These are phyloP conservation scores for Calonectria montana DNA, from an alignment of 2,329 filamentous ascomycete genomes.

Conservation along the genomic window DNA sequence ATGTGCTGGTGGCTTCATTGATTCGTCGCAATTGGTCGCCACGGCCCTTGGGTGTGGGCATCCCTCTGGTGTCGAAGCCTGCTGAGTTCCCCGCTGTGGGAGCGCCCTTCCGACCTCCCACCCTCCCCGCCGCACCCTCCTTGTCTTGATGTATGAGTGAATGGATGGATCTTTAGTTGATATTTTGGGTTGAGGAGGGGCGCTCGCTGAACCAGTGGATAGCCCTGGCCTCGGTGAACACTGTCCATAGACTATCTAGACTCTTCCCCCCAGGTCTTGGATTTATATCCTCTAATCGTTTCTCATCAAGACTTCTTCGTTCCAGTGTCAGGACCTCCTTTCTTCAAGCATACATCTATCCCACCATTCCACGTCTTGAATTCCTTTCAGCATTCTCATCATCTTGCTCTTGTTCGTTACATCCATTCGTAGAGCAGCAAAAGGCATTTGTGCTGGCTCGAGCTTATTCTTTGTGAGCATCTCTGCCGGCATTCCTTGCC, in stretches of 20 bases:
- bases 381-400: constrained; percentile 58
- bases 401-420: constrained; percentile 49
- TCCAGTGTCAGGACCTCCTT: constrained; percentile 51
- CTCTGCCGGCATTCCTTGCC: constrained; percentile 48
- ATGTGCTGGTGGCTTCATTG: constrained; percentile 47
- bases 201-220: constrained; percentile 22
- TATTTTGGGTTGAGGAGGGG: constrained; percentile 47
- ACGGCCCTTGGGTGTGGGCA: constrained; percentile 38
- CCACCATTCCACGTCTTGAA: constrained; percentile 57
- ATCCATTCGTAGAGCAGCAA: constrained; percentile 44
- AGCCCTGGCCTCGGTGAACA: constrained; percentile 51
- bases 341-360: constrained; percentile 54
- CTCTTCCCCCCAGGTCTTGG: constrained; percentile 50
- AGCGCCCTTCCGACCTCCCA: constrained; percentile 41
- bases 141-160: constrained; percentile 44
- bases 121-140: constrained; percentile 26
- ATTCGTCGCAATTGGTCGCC: constrained; percentile 44
- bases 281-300: constrained; percentile 50
- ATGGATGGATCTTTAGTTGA: constrained; percentile 48
- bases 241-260: constrained; percentile 45
- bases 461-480: constrained; percentile 43
- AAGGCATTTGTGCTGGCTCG: constrained; percentile 43
- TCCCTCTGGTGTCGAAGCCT: constrained; percentile 42
- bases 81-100: constrained; percentile 40
- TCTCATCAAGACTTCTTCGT: constrained; percentile 49